A percentile compares a stretch with the other conserved stretches of the same genome.
Evolutionary conservation across 371 early-diverging fungal species (phyloP).

Genomic region (Mucor saturninus): DNA sequence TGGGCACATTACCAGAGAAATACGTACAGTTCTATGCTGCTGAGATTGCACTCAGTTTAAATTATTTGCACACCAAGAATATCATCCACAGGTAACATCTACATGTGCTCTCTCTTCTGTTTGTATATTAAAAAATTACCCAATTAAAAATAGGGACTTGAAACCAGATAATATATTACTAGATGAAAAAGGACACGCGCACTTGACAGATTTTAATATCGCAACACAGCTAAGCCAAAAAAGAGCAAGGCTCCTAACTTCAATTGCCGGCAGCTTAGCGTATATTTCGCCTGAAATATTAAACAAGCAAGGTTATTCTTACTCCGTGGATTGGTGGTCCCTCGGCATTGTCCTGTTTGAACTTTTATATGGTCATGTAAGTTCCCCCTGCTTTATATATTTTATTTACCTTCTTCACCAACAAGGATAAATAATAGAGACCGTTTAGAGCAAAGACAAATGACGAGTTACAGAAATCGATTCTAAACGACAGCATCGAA

Average conservation of each 20-base stretch:
- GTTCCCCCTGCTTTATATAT: background rate
- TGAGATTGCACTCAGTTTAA: slow-evolving; percentile 70
- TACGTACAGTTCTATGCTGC: slow-evolving; percentile 84
- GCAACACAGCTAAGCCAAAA: slow-evolving; percentile 52
- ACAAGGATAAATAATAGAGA: slow-evolving; percentile 48
- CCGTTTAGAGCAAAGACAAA: slow-evolving; percentile 87
- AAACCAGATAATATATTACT: slow-evolving; percentile 95
- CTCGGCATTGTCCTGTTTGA: slow-evolving; percentile 84
- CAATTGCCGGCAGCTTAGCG: slow-evolving; percentile 80
- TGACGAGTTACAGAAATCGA: slow-evolving; percentile 72
- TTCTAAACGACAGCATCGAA: slow-evolving; percentile 58
- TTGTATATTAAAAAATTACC: too few species aligned
- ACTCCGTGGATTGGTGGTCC: slow-evolving; percentile 90
- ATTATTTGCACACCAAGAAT: slow-evolving; percentile 70
- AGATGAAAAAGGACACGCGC: slow-evolving; percentile 85
- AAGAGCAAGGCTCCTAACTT: slow-evolving; percentile 50
- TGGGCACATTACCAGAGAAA: slow-evolving; percentile 68
- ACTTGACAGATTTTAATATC: slow-evolving; percentile 91
- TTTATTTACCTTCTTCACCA: too few species aligned
- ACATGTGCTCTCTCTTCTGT: too few species aligned
- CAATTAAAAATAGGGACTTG: slow-evolving; percentile 65
- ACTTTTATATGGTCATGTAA: slow-evolving; percentile 39
- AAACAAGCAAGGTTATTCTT: slow-evolving; percentile 68
- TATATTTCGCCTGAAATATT: slow-evolving; percentile 87
- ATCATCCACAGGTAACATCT: slow-evolving; percentile 56